Base-by-base conservation (phyloP, 2,329 filamentous ascomycete genomes). In the Periconia digitata region DNA sequence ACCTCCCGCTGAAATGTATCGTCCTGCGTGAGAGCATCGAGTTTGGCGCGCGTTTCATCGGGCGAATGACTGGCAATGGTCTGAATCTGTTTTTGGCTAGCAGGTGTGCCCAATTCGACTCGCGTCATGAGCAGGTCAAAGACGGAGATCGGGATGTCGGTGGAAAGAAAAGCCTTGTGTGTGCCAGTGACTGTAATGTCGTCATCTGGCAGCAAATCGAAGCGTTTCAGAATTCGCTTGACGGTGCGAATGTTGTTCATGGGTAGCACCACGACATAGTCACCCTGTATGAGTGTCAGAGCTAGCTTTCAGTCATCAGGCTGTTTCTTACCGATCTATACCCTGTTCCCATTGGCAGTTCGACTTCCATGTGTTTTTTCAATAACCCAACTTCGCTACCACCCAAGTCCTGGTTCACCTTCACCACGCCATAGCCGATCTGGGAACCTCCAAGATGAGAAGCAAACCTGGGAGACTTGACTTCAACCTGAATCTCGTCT, bases 261-360 rank as follows among this genome's bases (percentile, higher is more conserved):
- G 0, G 88, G 87, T 1, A 90, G 74, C 2, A 90, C 74, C 0
- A 85, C 85, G 1, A 92, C 77, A 64, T 92, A 91, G 63, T 92
- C 88, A 12, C 88, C 88, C 1, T 40, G 17, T 21, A 6, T 10
- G 21, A 21, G 18, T 22, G 10, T 32, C n/a, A 32, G 27, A 32
- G 10, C 12, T 4, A 40, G 37, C 22, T 40, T 3, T 6, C 8
- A 3, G 22, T 6, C 8, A 8, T 36, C 18, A 6, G n/a, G 7
- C 15, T 8, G n/a, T 36, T 36, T 10, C 37, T 40, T 40, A 40
- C 40, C 8, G 84, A 79, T 39, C 79, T 76, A 68, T 91, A 92
- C 0, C 76, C 77, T 72, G 81, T 64, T 0, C 62, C 67, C 5
- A 59, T 49, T 2, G 73, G 72, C 20, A 65, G 56, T 38, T 60